Evolutionary conservation across 371 early-diverging fungal genomes (phyloP), one percentile per base, ranked within the genome.

Genomic region (Mucor racemosus): DNA sequence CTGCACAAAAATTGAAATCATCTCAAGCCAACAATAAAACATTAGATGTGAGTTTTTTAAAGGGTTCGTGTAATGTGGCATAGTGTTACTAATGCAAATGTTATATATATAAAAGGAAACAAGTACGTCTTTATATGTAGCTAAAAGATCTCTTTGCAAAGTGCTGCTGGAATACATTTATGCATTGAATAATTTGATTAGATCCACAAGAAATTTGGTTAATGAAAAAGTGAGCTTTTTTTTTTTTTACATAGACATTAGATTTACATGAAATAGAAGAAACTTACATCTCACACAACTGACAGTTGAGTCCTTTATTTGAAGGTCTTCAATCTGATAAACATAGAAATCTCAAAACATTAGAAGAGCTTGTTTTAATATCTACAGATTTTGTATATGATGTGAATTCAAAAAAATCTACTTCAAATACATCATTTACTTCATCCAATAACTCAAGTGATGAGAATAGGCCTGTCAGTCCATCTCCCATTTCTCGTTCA

Each of bases 131-230:
- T 50, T 76, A 7, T 69, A 72, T 64, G 46, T 53, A 26, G 62
- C 76, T 17, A 76, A 72, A 62, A 42, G 60, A 36, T 41, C 60
- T 36, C 39, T 76, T 11, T 76, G 72, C 42, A 72, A 76, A 35
- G 56, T 65, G 4, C 39, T 64, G 9, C 42, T 72, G 36, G 73
- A 72, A 9, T 76, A 76, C 59, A 69, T 76, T 42, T 53, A 58
- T 17, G 54, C 66, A 21, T 35, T 76, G 46, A 72, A 66, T 38
- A 57, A 44, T 21, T 39, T 72, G 19, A 67, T 72, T 46, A 42
- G 64, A n/a, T 63, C 66, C 10, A 76, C 73, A 14, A 44, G 73
- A 46, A 48, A 40, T n/a, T 19, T 72, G 8, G 48, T 72, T 0
- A 64, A 66, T 39, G 65, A 69, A 59, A 66, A 72, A 62, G 76